Evolutionary conservation across 140 eudicot genomes (phyloP), one percentile per base, ranked within the genome.

Genomic region (Ambrosia hybrid): DNA sequence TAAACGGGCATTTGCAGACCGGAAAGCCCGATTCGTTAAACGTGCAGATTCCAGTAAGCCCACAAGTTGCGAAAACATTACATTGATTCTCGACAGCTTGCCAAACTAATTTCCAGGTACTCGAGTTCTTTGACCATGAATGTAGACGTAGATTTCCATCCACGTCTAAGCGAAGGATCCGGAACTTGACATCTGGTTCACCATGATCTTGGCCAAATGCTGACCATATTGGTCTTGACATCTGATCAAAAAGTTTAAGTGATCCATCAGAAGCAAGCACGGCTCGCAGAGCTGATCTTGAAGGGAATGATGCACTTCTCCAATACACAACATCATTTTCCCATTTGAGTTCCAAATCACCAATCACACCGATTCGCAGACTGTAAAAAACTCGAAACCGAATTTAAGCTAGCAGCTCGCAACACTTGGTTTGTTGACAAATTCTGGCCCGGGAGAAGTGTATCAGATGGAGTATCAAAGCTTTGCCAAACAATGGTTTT

Each of bases 11-110:
- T 73, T 72, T 81, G 68, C 95, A 88, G 10, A 81, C 78, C 33
- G 83, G 78, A 43, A 60, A 71, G 0, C 89, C 85, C 3, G 87
- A 73, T 8, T 65, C 78, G 49, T 83, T 76, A 59, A 83, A 85
- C 26, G 61, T 39, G 58, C 95, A 88, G 55, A 88, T 51, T 16
- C 95, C 95, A 12, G 70, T 57, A 2, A 71, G 45, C 39, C 81
- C 86, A 68, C 95, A 88, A 5, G 91, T 88, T 76, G 89, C 95
- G 5, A 85, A 88, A 52, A 88, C 85, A 56, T 88, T 84, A 78
- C 95, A 88, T 59, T 85, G 91, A 49, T 85, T 83, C 37, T 61
- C 72, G 41, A 88, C 71, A 30, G 91, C 95, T 66, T 85, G 89
- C 95, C 95, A 88, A 73, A 76, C 85, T 7, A 83, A 48, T 39